Evolutionary conservation across 2,329 filamentous ascomycete genomes (phyloP), one percentile per base, ranked within the genome.

Genomic region (Paracoccidioides brasiliensis): DNA sequence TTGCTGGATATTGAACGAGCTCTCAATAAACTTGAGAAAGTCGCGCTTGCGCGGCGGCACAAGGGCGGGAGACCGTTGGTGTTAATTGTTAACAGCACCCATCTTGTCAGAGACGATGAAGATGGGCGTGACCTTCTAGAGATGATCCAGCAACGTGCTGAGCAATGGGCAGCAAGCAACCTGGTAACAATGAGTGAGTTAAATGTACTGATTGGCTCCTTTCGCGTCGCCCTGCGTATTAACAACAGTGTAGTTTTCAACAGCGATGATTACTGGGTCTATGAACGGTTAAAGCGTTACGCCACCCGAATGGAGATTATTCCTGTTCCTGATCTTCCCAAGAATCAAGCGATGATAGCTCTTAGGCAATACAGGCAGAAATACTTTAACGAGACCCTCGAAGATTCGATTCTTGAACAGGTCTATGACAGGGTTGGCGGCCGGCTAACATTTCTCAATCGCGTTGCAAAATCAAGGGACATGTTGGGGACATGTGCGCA

Each of bases 251-350:
- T 46, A 77, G 84, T 98, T 38, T 90, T 98, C 74, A 97, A 96
- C 72, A 90, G 84, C 54, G 93, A 98, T 70, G 93, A 97, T 68
- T 98, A 95, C 72, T 98, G 93, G 93, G 87, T 98, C 0, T 97
- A 96, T 65, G 93, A 98, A 70, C 81, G 90, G 12, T 75, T 98
- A 53, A 96, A 96, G 76, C 85, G 88, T 68, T 85, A 95, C 57
- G 88, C 90, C 3, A 95, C 90, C 1, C 83, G 93, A 48, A 95
- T 98, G 88, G 90, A 96, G 66, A 86, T 98, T 4, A 84, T 95
- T 41, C 83, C 89, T 7, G 84, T 98, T 44, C 79, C 81, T 4
- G 93, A 98, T 69, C 76, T 98, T 5, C 82, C 86, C 53, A 95
- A 90, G 68, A 69, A 75, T 9, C 82, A 86, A 64, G 90, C 93